These are phyloP conservation scores for Rauvolfia tetraphylla DNA, from an alignment of 257 asterid species.

Conservation along the genomic window DNA sequence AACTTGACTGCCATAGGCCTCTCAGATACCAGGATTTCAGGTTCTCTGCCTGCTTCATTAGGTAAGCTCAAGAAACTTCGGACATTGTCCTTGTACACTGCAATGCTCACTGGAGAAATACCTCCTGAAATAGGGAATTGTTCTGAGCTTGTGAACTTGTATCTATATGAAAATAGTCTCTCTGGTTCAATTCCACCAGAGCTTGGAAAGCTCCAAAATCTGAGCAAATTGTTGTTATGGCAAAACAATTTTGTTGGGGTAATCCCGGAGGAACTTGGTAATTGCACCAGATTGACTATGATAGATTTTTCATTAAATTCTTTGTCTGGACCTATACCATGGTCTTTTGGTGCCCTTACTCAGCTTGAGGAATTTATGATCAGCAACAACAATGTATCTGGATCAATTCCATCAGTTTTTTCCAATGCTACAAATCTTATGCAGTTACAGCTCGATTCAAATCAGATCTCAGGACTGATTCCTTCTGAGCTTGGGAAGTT, in stretches of 20 bases:
- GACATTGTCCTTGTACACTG: conserved; percentile 38
- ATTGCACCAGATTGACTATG: conserved; percentile 32
- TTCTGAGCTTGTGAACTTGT: conserved; percentile 44
- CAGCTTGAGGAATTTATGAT: conserved; percentile 47
- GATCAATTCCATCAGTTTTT: conserved; percentile 37
- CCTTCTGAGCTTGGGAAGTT: conserved; percentile 43
- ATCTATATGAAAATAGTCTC: conserved; percentile 41
- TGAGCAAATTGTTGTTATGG: conserved; percentile 40
- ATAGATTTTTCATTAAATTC: conserved; percentile 42
- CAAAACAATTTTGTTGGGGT: conserved; percentile 40
- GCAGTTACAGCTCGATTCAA: conserved; percentile 41
- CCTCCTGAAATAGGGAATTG: conserved; percentile 43
- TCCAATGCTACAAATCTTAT: conserved; percentile 32
- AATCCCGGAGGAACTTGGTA: conserved; percentile 43
- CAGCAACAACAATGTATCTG: conserved; percentile 41
- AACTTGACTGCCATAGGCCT: conserved; percentile 42
- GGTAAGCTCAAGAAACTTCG: conserved; percentile 40
- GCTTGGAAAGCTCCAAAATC: conserved; percentile 33
- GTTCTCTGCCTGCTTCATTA: conserved; percentile 37
- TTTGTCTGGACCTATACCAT: conserved; percentile 42
- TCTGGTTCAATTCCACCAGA: conserved; percentile 46
- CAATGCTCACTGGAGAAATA: conserved; percentile 46
- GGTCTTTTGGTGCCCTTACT: conserved; percentile 36
- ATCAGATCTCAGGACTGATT: conserved; percentile 45
- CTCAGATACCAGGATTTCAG: conserved; percentile 38